Percentiles rank a stretch among this genome's conserved stretches.
Evolutionary conservation across 2,329 filamentous ascomycete species (phyloP).

Genomic region (Arthrobotrys pseudoclavata): DNA sequence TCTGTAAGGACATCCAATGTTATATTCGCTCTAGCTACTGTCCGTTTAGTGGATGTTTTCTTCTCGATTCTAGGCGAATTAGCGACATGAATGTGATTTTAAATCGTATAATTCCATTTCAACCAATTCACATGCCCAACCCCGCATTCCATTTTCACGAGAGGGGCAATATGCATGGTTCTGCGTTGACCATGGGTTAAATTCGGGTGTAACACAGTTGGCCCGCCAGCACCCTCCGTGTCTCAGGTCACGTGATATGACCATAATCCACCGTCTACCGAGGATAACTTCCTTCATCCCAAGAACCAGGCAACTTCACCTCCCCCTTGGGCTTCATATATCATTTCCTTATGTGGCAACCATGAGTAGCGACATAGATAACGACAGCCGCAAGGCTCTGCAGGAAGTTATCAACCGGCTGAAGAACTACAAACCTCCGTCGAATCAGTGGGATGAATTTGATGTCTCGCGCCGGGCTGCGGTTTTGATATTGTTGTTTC

Average conservation of each 20-base stretch:
- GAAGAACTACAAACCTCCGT: slow-evolving; percentile 59
- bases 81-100: not conserved
- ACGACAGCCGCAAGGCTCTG: slow-evolving; percentile 33
- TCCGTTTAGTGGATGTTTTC: too few species aligned
- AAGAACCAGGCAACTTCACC: slow-evolving; percentile 35
- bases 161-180: not conserved
- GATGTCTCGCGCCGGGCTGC: slow-evolving; percentile 76
- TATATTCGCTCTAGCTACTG: too few species aligned
- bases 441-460: slow-evolving; percentile 54
- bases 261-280: slow-evolving; percentile 43
- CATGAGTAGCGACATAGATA: slow-evolving; percentile 37
- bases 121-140: not conserved
- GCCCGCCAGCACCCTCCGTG: not conserved
- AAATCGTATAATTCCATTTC: not conserved
- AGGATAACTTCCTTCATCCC: slow-evolving; percentile 39
- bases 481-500: slow-evolving; percentile 88
- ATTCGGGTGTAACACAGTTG: slow-evolving; percentile 26
- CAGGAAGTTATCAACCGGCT: slow-evolving; percentile 50
- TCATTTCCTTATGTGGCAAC: slow-evolving; percentile 29
- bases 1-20: too few species aligned
- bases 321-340: slow-evolving; percentile 23
- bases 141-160: not conserved
- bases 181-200: slow-evolving; percentile 45
- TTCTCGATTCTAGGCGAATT: not conserved
- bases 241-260: slow-evolving; percentile 52